These are phyloP conservation scores for Linnemannia hyalina DNA, from an alignment of 192 early-diverging fungal genomes.

Conservation along the genomic window DNA sequence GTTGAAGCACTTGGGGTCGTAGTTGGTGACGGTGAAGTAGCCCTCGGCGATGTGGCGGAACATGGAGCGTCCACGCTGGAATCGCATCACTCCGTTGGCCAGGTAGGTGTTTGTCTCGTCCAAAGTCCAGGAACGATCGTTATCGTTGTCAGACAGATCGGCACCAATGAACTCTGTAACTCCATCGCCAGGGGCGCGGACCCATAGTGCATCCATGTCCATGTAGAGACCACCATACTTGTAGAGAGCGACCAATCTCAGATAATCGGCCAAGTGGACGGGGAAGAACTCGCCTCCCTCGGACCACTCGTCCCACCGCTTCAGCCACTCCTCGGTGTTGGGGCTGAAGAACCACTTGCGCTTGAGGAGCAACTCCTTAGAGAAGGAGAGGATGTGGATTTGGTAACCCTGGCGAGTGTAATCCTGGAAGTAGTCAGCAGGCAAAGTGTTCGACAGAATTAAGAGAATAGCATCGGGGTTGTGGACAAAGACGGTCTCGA, in stretches of 20 bases:
- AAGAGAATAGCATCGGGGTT: constrained; percentile 67
- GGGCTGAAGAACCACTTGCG: constrained; percentile 70
- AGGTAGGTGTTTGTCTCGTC: constrained; percentile 66
- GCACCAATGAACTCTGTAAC: constrained; percentile 70
- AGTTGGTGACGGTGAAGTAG: constrained; percentile 62
- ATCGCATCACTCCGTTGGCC: constrained; percentile 70
- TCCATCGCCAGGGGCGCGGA: constrained; percentile 63
- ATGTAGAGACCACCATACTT: constrained; percentile 74
- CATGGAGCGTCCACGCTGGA: constrained; percentile 65
- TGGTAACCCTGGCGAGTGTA: constrained; percentile 67
- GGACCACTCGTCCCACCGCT: constrained; percentile 66
- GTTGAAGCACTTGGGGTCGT: constrained; percentile 68
- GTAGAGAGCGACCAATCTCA: constrained; percentile 64
- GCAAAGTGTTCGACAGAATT: constrained; percentile 65
- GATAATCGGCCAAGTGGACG: constrained; percentile 68
- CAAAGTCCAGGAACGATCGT: constrained; percentile 65
- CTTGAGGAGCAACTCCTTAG: constrained; percentile 63
- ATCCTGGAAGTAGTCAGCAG: constrained; percentile 62
- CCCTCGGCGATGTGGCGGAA: constrained; percentile 67
- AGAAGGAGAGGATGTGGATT: constrained; percentile 67
- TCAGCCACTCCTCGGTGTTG: constrained; percentile 66
- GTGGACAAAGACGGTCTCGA: constrained; percentile 71
- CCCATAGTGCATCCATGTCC: constrained; percentile 75
- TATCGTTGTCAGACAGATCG: constrained; percentile 59
- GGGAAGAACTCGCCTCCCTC: constrained; percentile 64